Evolutionary conservation across 2,329 filamentous ascomycete species (phyloP).

Genomic region (Penicillium olsonii): DNA sequence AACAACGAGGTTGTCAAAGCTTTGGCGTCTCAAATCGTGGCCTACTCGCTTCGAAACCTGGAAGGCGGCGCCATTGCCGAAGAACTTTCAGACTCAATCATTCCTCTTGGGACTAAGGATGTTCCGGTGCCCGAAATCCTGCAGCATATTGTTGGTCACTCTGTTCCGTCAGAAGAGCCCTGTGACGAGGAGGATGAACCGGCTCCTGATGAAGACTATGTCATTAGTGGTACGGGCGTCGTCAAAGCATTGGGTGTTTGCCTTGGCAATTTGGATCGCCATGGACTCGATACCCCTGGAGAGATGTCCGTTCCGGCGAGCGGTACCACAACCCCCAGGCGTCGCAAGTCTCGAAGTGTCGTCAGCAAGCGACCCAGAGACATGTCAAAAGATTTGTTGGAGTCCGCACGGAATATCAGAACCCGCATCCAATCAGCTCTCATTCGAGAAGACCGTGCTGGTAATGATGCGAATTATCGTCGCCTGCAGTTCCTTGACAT

Average conservation of each 20-base stretch:
- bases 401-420: slow-evolving; percentile 86
- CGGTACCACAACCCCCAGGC: slow-evolving; percentile 56
- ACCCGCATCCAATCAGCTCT: slow-evolving; percentile 80
- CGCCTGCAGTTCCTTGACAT: slow-evolving; percentile 83
- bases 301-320: slow-evolving; percentile 49
- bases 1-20: slow-evolving; percentile 91
- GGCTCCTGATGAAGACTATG: slow-evolving; percentile 88
- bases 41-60: slow-evolving; percentile 90
- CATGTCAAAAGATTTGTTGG: slow-evolving; percentile 87
- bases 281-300: slow-evolving; percentile 37
- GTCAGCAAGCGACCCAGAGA: slow-evolving; percentile 73
- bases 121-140: slow-evolving; percentile 79
- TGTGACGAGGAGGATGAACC: slow-evolving; percentile 64
- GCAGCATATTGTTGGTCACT: slow-evolving; percentile 79
- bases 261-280: slow-evolving; percentile 74
- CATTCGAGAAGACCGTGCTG: slow-evolving; percentile 68
- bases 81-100: slow-evolving; percentile 48
- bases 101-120: slow-evolving; percentile 45
- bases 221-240: slow-evolving; percentile 91
- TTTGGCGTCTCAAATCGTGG: slow-evolving; percentile 89
- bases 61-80: slow-evolving; percentile 73
- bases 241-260: slow-evolving; percentile 93
- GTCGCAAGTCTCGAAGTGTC: slow-evolving; percentile 51
- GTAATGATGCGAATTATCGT: slow-evolving; percentile 75
- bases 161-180: slow-evolving; percentile 48